Base-by-base conservation (phyloP, 2,329 filamentous ascomycete species). In the Colletotrichum sp. region DNA sequence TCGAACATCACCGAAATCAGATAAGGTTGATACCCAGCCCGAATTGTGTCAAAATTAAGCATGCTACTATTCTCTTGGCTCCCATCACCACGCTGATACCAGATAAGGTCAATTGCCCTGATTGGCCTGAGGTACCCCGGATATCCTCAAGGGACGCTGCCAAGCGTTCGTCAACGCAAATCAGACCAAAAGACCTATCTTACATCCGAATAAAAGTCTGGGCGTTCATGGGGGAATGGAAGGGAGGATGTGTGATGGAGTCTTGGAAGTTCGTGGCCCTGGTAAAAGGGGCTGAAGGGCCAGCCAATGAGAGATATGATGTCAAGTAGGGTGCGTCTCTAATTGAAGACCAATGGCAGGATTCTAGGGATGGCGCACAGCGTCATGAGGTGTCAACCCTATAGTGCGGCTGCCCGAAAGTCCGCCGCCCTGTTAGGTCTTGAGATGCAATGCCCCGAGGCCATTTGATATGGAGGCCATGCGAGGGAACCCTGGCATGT, bases 1-100 rank as follows among this genome's bases (percentile, higher is more conserved):
- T 72, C 38, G 61, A 58, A 60, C 61, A 28, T 36, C 38, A 13
- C 28, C 13, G 38, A n/a, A 16, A 24, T 21, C 28, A 60, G 70
- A 75, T 75, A 68, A 73, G 73, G 48, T 68, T 73, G 57, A 24
- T 18, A 65, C 61, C 21, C 26, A 48, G 60, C 24, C 48, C 48
- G 16, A 30, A 15, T 7, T 48, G 43, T 52, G 21, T 28, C 63
- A 73, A 52, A 38, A 28, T 68, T 64, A 67, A 74, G 68, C 68
- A 57, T 66, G 67, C 67, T 21, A 26, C 63, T 24, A 34, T 26
- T 16, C 24, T 68, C 73, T 73, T 73, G 70, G 70, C 64, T 58
- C 36, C 18, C 60, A 71, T 71, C 67, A 60, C 28, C 36, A 9
- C n/a, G 1, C 9, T 8, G 34, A 60, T 58, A 58, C 28, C 43